Evolutionary conservation across 192 early-diverging fungal species (phyloP).

Genomic region (Jimgerdemannia lactiflua): DNA sequence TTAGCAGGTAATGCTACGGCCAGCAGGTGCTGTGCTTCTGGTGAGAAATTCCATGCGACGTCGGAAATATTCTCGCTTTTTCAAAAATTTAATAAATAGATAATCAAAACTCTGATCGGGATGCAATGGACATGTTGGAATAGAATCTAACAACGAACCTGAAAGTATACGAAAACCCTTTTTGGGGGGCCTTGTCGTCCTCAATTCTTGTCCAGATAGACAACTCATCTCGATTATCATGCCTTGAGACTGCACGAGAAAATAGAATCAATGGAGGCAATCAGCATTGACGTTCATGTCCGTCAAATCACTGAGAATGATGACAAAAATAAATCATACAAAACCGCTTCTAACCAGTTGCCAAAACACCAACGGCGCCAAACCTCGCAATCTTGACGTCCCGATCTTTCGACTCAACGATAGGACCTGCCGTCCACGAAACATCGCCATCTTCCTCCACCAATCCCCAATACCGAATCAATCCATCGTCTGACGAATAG

Average conservation of each 20-base stretch:
- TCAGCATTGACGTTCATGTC: not conserved
- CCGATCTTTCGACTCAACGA: not conserved
- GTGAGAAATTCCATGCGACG: slow-evolving; percentile 72
- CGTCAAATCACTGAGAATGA: not conserved
- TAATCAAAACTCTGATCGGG: not conserved
- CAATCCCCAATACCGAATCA: not conserved
- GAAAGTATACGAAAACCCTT: slow-evolving; percentile 39
- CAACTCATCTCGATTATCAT: slow-evolving; percentile 20
- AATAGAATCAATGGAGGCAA: slow-evolving; percentile 5
- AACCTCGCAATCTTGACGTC: not conserved
- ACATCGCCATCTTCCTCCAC: not conserved
- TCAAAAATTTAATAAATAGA: not conserved
- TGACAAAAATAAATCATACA: slow-evolving; percentile 10
- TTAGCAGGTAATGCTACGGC: slow-evolving; percentile 53
- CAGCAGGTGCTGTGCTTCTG: slow-evolving; percentile 70
- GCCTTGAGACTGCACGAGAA: not conserved
- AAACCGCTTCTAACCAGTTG: slow-evolving; percentile 20
- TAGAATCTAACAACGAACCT: slow-evolving; percentile 20
- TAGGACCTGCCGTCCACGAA: not conserved
- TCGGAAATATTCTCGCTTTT: slow-evolving; percentile 48
- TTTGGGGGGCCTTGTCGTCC: slow-evolving; percentile 33
- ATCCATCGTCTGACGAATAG: not conserved
- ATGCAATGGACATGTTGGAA: not conserved
- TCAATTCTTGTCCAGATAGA: slow-evolving; percentile 42
- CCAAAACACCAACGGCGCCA: slow-evolving; percentile 30